Conservation (phyloP, 2,329 filamentous ascomycete species). For the Trichoderma koningii region DNA sequence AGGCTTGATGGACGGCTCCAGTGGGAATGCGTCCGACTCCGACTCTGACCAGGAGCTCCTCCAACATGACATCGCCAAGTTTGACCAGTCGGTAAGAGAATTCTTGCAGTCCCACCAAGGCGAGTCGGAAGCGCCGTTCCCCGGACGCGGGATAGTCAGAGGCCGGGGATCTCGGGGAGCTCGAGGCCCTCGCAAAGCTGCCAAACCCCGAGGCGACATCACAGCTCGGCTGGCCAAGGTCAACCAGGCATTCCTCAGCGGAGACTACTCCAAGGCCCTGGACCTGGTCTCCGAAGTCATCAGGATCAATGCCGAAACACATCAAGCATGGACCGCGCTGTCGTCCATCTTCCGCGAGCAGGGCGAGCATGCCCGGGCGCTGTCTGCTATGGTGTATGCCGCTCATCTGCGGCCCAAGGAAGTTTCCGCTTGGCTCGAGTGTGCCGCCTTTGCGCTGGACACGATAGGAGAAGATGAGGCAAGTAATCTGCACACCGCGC, state of each 20-base stretch:
- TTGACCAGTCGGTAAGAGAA: conserved; percentile 46
- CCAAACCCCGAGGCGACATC: conserved; percentile 71
- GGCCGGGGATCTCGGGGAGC: conserved; percentile 42
- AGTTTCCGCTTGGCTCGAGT: conserved; percentile 59
- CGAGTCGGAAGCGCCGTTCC: conserved; percentile 30
- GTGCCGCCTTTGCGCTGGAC: conserved; percentile 59
- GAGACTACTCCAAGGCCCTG: conserved; percentile 61
- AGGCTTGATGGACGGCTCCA: conserved; percentile 23
- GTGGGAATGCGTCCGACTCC: conserved; percentile 43
- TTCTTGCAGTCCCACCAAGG: conserved; percentile 45
- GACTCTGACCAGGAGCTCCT: conserved; percentile 51
- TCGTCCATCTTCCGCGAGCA: conserved; percentile 63
- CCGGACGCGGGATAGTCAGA: conserved; percentile 32
- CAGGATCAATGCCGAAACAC: conserved; percentile 67
- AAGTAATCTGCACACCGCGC: conserved; percentile 55
- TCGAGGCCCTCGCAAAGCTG: conserved; percentile 59
- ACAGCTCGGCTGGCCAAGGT: conserved; percentile 67
- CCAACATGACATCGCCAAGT: conserved; percentile 47
- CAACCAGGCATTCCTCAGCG: conserved; percentile 66
- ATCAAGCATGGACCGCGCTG: conserved; percentile 65
- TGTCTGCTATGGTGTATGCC: conserved; percentile 62
- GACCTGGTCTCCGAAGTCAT: conserved; percentile 64
- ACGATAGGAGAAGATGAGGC: conserved; percentile 51
- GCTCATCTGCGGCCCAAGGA: conserved; percentile 65
- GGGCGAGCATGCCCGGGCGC: conserved; percentile 57